Evolutionary conservation across 345 rosid genomes (phyloP).

Genomic region (Murraya koenigii): DNA sequence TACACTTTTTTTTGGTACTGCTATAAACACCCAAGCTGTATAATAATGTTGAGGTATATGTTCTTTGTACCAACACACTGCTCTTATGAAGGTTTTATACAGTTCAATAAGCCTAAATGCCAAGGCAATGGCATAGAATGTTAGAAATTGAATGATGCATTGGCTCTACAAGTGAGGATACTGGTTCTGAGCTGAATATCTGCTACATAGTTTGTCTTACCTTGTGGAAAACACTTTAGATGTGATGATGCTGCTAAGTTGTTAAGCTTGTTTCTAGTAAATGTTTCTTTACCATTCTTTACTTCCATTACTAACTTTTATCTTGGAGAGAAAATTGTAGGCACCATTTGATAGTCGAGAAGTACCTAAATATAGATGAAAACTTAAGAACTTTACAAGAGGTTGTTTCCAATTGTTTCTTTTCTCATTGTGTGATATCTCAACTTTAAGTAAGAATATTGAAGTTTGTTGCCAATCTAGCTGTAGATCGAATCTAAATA

Average conservation of each 20-base stretch:
- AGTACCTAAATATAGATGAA: background rate
- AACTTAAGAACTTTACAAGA: background rate
- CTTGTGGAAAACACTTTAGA: background rate
- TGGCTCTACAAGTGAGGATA: background rate
- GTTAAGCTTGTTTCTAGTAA: slow-evolving; percentile 8
- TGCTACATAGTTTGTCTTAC: background rate
- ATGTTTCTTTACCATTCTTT: background rate
- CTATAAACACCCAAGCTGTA: background rate
- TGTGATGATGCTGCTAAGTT: background rate
- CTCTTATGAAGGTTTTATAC: background rate
- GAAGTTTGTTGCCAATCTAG: slow-evolving; percentile 1
- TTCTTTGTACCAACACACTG: background rate
- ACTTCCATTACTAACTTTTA: background rate
- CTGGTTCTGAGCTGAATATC: background rate
- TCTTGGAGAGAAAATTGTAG: background rate
- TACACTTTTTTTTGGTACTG: background rate
- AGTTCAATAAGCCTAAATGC: background rate
- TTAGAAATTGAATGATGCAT: background rate
- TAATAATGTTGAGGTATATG: background rate
- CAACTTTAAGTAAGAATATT: background rate
- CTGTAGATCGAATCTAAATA: background rate
- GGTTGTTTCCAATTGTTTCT: background rate
- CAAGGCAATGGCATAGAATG: background rate
- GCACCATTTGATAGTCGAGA: background rate
- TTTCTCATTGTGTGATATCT: too few species aligned